phyloP scores from a whole-genome alignment of 73 alveolate species.

The Paraurostyla sp. region DNA sequence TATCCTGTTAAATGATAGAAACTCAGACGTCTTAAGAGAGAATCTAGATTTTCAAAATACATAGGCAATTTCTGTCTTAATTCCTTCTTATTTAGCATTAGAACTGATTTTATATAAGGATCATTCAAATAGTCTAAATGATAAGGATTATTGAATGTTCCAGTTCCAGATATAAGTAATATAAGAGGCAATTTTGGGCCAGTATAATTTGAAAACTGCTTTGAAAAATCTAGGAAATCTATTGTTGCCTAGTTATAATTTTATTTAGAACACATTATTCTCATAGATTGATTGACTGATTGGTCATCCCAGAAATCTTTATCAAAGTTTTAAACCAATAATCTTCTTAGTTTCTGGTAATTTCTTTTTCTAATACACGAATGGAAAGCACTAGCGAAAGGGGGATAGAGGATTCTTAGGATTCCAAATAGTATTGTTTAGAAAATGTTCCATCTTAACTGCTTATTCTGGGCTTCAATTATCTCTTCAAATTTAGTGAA shows the following conservation, averaged over 20 bases:
- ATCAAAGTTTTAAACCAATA: neutral
- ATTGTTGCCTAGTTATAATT: slow-evolving; percentile 54
- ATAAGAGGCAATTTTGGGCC: slow-evolving; percentile 71
- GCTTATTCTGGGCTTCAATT: neutral
- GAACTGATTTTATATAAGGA: slow-evolving; percentile 58
- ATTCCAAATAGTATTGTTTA: neutral
- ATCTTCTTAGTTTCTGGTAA: neutral
- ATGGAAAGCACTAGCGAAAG: slow-evolving; percentile 12
- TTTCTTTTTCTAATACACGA: neutral
- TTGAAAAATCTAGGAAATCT: slow-evolving; percentile 70
- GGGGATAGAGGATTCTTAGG: neutral
- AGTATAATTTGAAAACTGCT: slow-evolving; percentile 25
- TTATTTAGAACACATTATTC: neutral
- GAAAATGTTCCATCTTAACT: neutral
- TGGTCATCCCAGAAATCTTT: slow-evolving; percentile 44
- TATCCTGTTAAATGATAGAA: slow-evolving; percentile 25
- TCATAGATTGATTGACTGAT: neutral
- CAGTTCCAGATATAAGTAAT: slow-evolving; percentile 63
- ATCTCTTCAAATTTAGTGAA: neutral
- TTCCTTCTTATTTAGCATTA: neutral
- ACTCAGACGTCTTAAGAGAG: slow-evolving; percentile 11
- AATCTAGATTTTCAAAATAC: slow-evolving; percentile 37
- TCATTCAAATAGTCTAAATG: slow-evolving; percentile 28
- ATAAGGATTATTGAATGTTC: slow-evolving; percentile 64
- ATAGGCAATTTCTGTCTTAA: slow-evolving; percentile 30